Conservation (phyloP, 495 filamentous ascomycete genomes). For the Chlorociboria aeruginascens region DNA sequence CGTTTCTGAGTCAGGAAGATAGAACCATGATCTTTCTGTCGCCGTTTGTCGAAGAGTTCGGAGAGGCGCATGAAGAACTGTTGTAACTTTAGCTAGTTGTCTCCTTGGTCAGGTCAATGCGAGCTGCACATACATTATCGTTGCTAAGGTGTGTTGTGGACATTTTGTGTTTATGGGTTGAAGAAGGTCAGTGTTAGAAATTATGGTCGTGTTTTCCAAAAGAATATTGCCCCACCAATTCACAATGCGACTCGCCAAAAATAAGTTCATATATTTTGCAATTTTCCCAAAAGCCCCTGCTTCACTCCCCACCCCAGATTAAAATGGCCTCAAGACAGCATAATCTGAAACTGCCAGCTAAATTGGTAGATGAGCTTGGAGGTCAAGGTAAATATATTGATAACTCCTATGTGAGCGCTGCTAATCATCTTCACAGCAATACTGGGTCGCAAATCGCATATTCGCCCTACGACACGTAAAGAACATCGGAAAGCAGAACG, state of each 20-base stretch:
- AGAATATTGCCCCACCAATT: no score
- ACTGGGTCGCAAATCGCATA: slow-evolving; percentile 2
- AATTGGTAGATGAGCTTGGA: slow-evolving; percentile 47
- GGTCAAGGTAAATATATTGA: slow-evolving; percentile 23
- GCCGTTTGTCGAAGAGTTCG: slow-evolving; percentile 57
- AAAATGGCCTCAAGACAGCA: slow-evolving; percentile 29
- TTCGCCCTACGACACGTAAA: slow-evolving; percentile 38
- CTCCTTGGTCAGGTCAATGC: background rate
- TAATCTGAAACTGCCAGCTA: slow-evolving; percentile 51
- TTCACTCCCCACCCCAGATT: no score
- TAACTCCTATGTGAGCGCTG: background rate
- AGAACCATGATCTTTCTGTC: slow-evolving; percentile 59
- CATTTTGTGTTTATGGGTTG: slow-evolving; percentile 28
- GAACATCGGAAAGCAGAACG: slow-evolving; percentile 48
- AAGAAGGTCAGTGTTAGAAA: slow-evolving; percentile 9
- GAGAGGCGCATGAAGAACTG: slow-evolving; percentile 83
- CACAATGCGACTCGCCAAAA: background rate
- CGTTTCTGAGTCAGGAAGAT: slow-evolving; percentile 82
- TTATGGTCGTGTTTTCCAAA: slow-evolving; percentile 2
- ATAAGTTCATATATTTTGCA: slow-evolving; percentile 3
- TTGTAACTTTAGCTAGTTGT: slow-evolving; percentile 13
- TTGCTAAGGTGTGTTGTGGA: slow-evolving; percentile 47
- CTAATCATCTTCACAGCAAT: slow-evolving; percentile 6
- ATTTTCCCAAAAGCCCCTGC: no score
- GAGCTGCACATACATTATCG: slow-evolving; percentile 48